phyloP scores from a whole-genome alignment of 371 early-diverging fungal genomes.

The Basidiobolus meristosporus region DNA sequence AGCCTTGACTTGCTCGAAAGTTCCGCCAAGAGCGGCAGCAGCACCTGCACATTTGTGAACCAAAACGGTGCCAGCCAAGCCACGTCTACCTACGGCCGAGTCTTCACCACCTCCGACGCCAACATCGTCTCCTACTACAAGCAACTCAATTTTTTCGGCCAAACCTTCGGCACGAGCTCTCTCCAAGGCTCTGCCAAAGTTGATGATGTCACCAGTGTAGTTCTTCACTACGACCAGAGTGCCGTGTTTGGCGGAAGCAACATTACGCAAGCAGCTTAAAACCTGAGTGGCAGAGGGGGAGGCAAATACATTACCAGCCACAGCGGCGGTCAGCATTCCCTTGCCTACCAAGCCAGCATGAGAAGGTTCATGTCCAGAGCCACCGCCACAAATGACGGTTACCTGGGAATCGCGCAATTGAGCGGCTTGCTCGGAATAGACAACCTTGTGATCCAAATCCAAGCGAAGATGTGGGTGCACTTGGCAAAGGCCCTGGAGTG shows the following conservation, averaged over 20 bases:
- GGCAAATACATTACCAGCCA: constrained; percentile 70
- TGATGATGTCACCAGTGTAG: constrained; percentile 64
- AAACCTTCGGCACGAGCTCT: constrained; percentile 46
- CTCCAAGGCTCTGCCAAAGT: constrained; percentile 68
- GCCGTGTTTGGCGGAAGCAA: constrained; percentile 38
- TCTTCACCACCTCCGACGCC: constrained; percentile 41
- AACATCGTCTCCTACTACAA: constrained; percentile 65
- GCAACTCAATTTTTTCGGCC: constrained; percentile 29
- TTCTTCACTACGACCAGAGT: constrained; percentile 64
- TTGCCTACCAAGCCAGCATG: constrained; percentile 57
- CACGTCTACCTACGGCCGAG: constrained; percentile 52
- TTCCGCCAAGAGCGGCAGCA: constrained; percentile 30
- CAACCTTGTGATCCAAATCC: no score
- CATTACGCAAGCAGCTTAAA: constrained; percentile 37
- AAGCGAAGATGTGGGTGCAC: no score
- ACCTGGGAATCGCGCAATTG: no score
- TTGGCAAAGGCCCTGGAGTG: no score
- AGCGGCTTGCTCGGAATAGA: no score
- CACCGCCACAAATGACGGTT: no score
- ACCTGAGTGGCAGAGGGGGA: constrained; percentile 60
- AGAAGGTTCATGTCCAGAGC: constrained; percentile 71
- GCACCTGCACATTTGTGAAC: constrained; percentile 63
- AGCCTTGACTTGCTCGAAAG: constrained; percentile 27
- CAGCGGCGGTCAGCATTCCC: constrained; percentile 52
- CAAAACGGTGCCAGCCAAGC: constrained; percentile 57